Base-by-base conservation (phyloP, 2,329 filamentous ascomycete genomes). In the Juglanconis oblonga region DNA sequence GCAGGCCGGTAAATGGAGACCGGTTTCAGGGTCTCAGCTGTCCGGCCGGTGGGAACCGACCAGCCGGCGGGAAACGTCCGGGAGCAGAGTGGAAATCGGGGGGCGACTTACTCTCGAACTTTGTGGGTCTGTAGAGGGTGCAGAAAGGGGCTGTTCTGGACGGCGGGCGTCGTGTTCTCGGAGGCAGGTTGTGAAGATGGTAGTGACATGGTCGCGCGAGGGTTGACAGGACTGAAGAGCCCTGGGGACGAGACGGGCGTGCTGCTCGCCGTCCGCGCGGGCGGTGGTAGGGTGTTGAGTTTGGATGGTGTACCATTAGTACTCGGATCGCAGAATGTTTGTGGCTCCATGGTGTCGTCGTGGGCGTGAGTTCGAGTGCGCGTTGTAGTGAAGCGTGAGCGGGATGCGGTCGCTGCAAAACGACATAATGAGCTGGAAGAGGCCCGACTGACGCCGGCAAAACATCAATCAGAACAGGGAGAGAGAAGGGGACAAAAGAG, bases 121-220 rank as follows among this genome's bases (percentile, higher is more conserved):
- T 82, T 87, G 72, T 90, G 87, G 62, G 84, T 84, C 72, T 92
- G 89, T 58, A 90, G 74, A 38, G 88, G 87, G 68, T 92, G 89
- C 58, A 91, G 74, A 68, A 84, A 87, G 1, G 88, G 87, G 67
- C 84, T 87, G 59, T 79, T 77, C 45, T 74, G 69, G 32, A 75
- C 77, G 45, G 76, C 77, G 42, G 84, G 82, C 5, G 83, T 82
- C 32, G 80, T 79, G 62, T 77, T 79, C 69, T 87, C 84, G 62
- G 82, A 83, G 33, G 77, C 68, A 33, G 81, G 77, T 35, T 78
- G 75, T 32, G 67, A 64, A n/a, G 72, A 70, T 38, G 70, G 67
- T 5, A 74, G 70, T 55, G 72, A 70, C 66, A 73, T 72, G 68
- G 74, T 73, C 44, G 77, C 72, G 59, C 80, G 77, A 11, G 73